These are phyloP conservation scores for Phytopythium helicoides DNA, from an alignment of 352 stramenopile genomes.

Conservation along the genomic window DNA sequence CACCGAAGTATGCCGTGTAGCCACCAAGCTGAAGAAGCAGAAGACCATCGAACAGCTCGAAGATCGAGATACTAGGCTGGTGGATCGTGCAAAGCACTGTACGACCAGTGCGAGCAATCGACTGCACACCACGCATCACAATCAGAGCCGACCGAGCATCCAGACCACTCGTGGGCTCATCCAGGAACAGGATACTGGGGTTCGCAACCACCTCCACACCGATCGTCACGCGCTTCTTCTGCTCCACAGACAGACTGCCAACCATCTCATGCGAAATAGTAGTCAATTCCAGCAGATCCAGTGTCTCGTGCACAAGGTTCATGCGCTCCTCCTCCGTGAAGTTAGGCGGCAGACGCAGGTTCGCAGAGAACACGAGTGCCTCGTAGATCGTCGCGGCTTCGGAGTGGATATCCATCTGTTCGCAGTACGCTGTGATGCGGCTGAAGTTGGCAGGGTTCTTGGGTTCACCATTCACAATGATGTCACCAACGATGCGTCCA, in stretches of 20 bases:
- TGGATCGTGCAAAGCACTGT: slow-evolving; percentile 79
- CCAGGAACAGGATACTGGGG: slow-evolving; percentile 93
- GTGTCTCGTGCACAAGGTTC: slow-evolving; percentile 46
- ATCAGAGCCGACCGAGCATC: slow-evolving; percentile 84
- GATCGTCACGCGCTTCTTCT: slow-evolving; percentile 94
- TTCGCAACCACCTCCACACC: slow-evolving; percentile 92
- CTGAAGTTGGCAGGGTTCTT: too few species aligned
- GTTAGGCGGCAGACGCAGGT: slow-evolving; percentile 67
- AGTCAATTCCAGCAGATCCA: slow-evolving; percentile 58
- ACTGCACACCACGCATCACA: slow-evolving; percentile 84
- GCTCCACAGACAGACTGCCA: slow-evolving; percentile 71
- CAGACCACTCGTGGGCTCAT: slow-evolving; percentile 90
- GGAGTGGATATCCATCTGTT: too few species aligned
- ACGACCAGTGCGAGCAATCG: slow-evolving; percentile 80
- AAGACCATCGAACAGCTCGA: slow-evolving; percentile 91
- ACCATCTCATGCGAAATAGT: slow-evolving; percentile 45
- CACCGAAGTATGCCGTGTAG: slow-evolving; percentile 80
- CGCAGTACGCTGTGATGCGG: too few species aligned
- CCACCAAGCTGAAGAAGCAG: slow-evolving; percentile 80
- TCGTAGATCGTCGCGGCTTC: slow-evolving; percentile 85
- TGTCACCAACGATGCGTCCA: too few species aligned
- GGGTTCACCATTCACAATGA: too few species aligned
- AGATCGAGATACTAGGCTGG: slow-evolving; percentile 84
- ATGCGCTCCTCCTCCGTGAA: slow-evolving; percentile 33
- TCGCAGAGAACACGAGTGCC: slow-evolving; percentile 89